These are phyloP conservation scores for Friedmanniomyces endolithicus DNA, from an alignment of 495 filamentous ascomycete species.

Conservation along the genomic window DNA sequence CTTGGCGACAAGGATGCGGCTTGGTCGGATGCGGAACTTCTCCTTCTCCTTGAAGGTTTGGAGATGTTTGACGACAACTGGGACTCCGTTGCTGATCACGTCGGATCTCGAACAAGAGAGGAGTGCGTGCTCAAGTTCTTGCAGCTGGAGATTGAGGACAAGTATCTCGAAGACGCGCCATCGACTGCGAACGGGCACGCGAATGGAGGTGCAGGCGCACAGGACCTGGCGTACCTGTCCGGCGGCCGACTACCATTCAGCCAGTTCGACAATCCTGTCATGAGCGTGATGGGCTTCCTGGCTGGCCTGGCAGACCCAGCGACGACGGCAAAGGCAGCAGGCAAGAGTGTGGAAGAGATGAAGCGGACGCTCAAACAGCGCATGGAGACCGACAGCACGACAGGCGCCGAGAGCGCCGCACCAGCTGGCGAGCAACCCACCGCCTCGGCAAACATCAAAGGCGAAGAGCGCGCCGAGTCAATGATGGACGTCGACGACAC, in stretches of 20 bases:
- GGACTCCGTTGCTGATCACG: constrained; percentile 81
- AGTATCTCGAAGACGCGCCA: constrained; percentile 39
- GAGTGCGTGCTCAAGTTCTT: constrained; percentile 95
- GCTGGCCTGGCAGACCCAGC: constrained; percentile 77
- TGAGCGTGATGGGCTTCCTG: constrained; percentile 88
- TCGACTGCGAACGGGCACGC: constrained; percentile 26
- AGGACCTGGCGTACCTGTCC: constrained; percentile 48
- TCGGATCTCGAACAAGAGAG: constrained; percentile 81
- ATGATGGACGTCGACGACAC: constrained; percentile 51
- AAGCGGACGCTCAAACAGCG: constrained; percentile 58
- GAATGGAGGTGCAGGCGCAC: constrained; percentile 36
- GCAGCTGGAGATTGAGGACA: constrained; percentile 41
- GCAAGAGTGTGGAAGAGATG: constrained; percentile 72
- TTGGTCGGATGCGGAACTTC: constrained; percentile 80
- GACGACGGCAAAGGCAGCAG: constrained; percentile 78
- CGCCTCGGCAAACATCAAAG: constrained; percentile 4
- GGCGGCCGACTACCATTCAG: constrained; percentile 70
- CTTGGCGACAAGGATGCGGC: constrained; percentile 67
- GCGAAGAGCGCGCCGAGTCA: constrained; percentile 32
- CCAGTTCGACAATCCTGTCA: constrained; percentile 83
- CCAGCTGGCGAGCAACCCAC: not conserved
- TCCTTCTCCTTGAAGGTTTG: constrained; percentile 74
- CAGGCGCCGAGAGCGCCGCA: constrained; percentile 23
- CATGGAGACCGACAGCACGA: constrained; percentile 45
- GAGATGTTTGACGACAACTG: constrained; percentile 84